Conservation (phyloP, 805 yeast species). For the Saccharomycodes ludwigii region DNA sequence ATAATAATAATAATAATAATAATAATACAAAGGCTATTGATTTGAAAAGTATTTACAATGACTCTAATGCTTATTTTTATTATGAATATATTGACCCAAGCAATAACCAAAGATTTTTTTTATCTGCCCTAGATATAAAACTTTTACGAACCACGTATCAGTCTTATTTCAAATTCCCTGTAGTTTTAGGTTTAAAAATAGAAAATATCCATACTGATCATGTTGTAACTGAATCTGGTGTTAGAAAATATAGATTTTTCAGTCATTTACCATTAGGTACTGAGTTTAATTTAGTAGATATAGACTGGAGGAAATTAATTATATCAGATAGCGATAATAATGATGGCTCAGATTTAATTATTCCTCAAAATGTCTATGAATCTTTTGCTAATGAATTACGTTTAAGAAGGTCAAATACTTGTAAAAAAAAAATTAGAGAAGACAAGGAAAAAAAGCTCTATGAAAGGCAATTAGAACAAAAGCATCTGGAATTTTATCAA, state of each 20-base stretch:
- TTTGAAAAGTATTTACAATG: constrained; percentile 17
- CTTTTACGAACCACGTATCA: constrained; percentile 54
- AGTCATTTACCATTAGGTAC: constrained; percentile 80
- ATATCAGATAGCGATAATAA: constrained; percentile 24
- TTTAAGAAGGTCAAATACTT: constrained; percentile 41
- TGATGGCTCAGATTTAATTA: constrained; percentile 4
- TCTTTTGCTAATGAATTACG: constrained; percentile 42
- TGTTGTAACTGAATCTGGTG: constrained; percentile 42
- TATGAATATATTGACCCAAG: constrained; percentile 73
- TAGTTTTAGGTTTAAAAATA: constrained; percentile 43
- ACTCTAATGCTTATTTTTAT: constrained; percentile 45
- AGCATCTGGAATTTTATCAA: constrained; percentile 45
- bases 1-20: constrained; percentile 8
- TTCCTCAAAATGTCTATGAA: constrained; percentile 32
- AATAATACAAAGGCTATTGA: constrained; percentile 8
- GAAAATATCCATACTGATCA: constrained; percentile 62
- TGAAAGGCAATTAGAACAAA: constrained; percentile 43
- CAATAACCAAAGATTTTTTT: constrained; percentile 49
- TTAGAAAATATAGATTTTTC: constrained; percentile 53
- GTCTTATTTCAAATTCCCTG: constrained; percentile 55
- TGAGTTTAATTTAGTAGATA: constrained; percentile 68
- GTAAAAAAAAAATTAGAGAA: constrained; percentile 40
- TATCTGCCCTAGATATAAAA: constrained; percentile 71
- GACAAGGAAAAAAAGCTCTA: constrained; percentile 48
- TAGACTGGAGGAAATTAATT: constrained; percentile 58